A percentile compares a stretch with the other conserved stretches of the same genome.
Conservation (phyloP, 2,329 filamentous ascomycete species). For the Neocatenulostroma microsporum region DNA sequence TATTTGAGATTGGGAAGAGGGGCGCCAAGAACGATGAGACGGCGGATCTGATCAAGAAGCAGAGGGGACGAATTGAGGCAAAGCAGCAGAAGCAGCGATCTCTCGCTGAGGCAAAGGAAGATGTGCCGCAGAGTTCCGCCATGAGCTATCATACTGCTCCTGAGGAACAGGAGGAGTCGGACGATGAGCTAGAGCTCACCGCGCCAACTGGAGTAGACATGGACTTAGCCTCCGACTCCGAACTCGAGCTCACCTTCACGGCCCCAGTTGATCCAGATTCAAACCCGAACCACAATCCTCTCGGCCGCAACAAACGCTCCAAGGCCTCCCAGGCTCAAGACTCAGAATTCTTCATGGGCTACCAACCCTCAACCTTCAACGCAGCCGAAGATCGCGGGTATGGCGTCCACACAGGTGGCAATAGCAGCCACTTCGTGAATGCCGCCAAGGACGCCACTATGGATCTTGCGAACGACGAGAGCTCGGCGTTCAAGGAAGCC, state of each 20-base stretch:
- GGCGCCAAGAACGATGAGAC: constrained; percentile 59
- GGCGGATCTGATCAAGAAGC: constrained; percentile 66
- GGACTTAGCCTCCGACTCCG: constrained; percentile 44
- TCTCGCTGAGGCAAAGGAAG: constrained; percentile 30
- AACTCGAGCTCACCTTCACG: constrained; percentile 47
- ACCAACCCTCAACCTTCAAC: constrained; percentile 73
- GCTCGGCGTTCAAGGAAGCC: constrained; percentile 70
- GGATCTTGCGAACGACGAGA: constrained; percentile 88
- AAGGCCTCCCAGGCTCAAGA: constrained; percentile 47
- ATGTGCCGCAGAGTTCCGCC: constrained; percentile 19
- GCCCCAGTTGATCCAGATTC: constrained; percentile 18
- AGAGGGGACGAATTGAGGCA: constrained; percentile 61
- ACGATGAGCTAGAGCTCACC: constrained; percentile 31
- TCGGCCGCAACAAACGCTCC: constrained; percentile 16
- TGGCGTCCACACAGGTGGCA: constrained; percentile 72
- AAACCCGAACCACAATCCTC: too few species aligned
- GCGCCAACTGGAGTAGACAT: constrained; percentile 28
- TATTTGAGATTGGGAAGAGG: constrained; percentile 84
- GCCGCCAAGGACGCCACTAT: constrained; percentile 82
- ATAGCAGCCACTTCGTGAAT: constrained; percentile 65
- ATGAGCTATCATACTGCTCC: constrained; percentile 31
- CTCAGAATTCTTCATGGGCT: constrained; percentile 91
- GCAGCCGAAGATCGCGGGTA: constrained; percentile 86
- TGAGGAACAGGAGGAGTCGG: constrained; percentile 32
- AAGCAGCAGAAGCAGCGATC: constrained; percentile 40